Evolutionary conservation across 371 early-diverging fungal genomes (phyloP), one percentile per base, ranked within the genome.

Genomic region (Mortierella sp.): DNA sequence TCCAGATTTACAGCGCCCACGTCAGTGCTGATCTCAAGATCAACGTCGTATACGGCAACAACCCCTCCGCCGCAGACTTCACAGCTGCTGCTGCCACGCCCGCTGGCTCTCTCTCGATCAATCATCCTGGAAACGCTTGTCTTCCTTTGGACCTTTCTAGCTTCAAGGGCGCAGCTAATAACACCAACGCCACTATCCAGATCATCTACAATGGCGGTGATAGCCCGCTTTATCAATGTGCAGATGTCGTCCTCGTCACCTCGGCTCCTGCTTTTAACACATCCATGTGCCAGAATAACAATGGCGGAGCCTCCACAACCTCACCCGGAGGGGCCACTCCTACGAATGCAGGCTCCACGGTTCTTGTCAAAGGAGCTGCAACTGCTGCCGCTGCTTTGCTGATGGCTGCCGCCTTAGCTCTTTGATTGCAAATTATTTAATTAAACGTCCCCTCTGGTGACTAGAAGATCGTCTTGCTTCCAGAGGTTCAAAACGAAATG

Each of bases 161-260:
- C 14, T 66, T 73, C 15, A 30, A 79, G 28, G 69, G 53, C 23
- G 79, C 81, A 15, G 70, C 64, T 23, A 71, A 80, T 43, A 87
- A 88, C 12, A 63, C 78, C 53, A 82, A 80, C 50, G 88, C 84
- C 26, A 87, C 88, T 28, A 60, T 90, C 41, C 89, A 87, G 64
- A 54, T 88, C 24, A 54, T 81, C 6, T 89, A 80, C 57, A 82
- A 86, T 47, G 88, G 83, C 23, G 88, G 88, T 26, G 89, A 90
- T 65, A 82, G 81, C 19, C 58, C 60, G 12, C 72, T 90, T 21
- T 87, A 88, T 64, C 87, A 87, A 80, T 90, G 89, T 64, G 58
- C 83, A 0, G 88, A 88, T 80, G 86, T 88, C 24, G 72, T 79
- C 9, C 72, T 87, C 44, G 70, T 70, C 17, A 65, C 72, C 7